These are phyloP conservation scores for Malus hybrid DNA, from an alignment of 331 rosid genomes.

Conservation along the genomic window DNA sequence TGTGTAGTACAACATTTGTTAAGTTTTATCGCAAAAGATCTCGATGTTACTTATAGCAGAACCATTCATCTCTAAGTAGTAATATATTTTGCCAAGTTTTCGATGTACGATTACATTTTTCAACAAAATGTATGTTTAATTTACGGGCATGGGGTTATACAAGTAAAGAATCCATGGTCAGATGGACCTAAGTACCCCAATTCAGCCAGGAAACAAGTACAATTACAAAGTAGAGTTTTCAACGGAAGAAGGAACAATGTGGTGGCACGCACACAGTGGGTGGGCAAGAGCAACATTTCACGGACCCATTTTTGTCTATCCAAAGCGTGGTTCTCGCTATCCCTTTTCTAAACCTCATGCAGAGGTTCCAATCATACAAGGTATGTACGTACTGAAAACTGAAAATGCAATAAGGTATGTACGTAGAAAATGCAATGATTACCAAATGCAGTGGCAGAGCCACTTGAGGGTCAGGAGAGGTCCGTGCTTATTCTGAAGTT, in stretches of 20 bases:
- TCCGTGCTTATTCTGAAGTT: too few relatives aligned
- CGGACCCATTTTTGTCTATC: slow-evolving; percentile 42
- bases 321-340: slow-evolving; percentile 8
- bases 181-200: slow-evolving; percentile 51
- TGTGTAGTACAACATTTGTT: too few relatives aligned
- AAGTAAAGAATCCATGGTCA: slow-evolving; percentile 31
- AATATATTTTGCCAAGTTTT: too few relatives aligned
- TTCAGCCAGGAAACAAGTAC: slow-evolving; percentile 17
- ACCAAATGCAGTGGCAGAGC: too few relatives aligned
- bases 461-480: too few relatives aligned
- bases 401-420: too few relatives aligned
- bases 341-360: slow-evolving; percentile 39
- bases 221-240: slow-evolving; percentile 27
- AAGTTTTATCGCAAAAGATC: too few relatives aligned
- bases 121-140: neutral
- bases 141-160: slow-evolving; percentile 53
- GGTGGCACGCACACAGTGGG: slow-evolving; percentile 64
- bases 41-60: too few relatives aligned
- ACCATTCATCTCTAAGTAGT: too few relatives aligned
- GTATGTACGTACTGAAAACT: slow-evolving; percentile 11
- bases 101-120: too few relatives aligned
- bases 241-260: slow-evolving; percentile 46
- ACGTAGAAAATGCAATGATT: too few relatives aligned
- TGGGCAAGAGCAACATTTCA: slow-evolving; percentile 41
- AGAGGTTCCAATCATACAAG: slow-evolving; percentile 34